A percentile compares a stretch with the other conserved stretches of the same genome.
phyloP scores from a whole-genome alignment of 768 basidiomycete genomes.

The Macrolepiota fuliginosa region DNA sequence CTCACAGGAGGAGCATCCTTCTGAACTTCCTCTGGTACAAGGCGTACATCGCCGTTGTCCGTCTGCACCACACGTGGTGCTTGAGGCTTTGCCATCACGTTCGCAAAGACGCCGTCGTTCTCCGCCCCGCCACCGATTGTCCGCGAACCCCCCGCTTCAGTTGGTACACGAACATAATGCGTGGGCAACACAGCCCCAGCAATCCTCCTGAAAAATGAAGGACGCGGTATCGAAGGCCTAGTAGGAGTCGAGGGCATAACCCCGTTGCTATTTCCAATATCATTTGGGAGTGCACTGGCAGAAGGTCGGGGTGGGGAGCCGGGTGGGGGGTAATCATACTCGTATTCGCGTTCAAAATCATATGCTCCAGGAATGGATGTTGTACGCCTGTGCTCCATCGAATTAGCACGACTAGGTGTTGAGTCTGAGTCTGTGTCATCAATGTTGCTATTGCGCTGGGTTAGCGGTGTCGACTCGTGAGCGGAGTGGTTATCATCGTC shows the following conservation, averaged over 20 bases:
- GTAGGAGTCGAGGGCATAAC: conserved; percentile 50
- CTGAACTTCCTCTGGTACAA: conserved; percentile 79
- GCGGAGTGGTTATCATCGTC: conserved; percentile 48
- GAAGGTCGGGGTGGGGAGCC: conserved; percentile 72
- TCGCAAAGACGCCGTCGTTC: conserved; percentile 95
- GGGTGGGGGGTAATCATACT: conserved; percentile 72
- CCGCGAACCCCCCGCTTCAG: conserved; percentile 30
- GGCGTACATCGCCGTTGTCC: conserved; percentile 54
- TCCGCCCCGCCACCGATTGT: conserved; percentile 66
- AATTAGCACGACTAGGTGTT: conserved; percentile 3
- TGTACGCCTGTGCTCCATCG: conserved; percentile 14
- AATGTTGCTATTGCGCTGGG: conserved; percentile 16
- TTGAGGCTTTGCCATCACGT: conserved; percentile 87
- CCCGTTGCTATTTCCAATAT: conserved; percentile 74
- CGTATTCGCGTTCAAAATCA: conserved; percentile 81
- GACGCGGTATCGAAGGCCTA: conserved; percentile 31
- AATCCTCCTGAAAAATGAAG: conserved; percentile 57
- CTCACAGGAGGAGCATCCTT: conserved; percentile 86
- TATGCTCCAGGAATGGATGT: conserved; percentile 46
- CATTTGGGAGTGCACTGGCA: conserved; percentile 56
- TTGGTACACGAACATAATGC: conserved; percentile 56
- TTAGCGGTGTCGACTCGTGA: conserved; percentile 37
- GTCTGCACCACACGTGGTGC: conserved; percentile 40
- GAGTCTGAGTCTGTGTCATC: conserved; percentile 12
- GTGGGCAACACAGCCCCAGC: conserved; percentile 63